Evolutionary conservation across 768 basidiomycete species (phyloP), one percentile per base, ranked within the genome.

Genomic region (Boletus subparvulus): DNA sequence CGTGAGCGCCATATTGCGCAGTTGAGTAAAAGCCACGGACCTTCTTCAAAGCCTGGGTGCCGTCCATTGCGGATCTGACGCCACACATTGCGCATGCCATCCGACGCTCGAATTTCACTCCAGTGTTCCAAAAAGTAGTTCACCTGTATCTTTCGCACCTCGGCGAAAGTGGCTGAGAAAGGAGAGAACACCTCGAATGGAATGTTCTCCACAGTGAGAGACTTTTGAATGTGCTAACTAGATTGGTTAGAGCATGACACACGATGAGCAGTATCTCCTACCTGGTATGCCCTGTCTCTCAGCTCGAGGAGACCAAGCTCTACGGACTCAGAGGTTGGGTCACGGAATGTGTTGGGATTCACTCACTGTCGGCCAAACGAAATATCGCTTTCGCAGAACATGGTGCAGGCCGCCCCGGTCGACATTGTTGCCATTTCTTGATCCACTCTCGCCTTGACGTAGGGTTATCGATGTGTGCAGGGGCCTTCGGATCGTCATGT

Each of bases 1-100:
- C 4, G n/a, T 76, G 52, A 58, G 47, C 8, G n/a, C 39, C 39
- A n/a, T 19, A 30, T 11, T 36, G 28, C 35, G 41, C 41, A 30
- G 10, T 2, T 14, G 39, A 52, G 21, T 32, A 35, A 59, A 32
- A 36, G 7, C 10, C 16, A 68, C 75, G 11, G 16, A 87, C 88
- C 87, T 80, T 92, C 90, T 73, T 93, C 92, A 65, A 93, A 94
- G 1, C 92, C 92, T 17, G 90, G 88, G 67, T 93, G 89, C 35
- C 89, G 79, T 43, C 92, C 92, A 47, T 83, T 78, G 53, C 93
- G 78, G 41, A 95, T 92, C 71, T 93, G 90, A 54, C 85, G 81
- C 89, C 91, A 94, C 6, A 94, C 87, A 60, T 80, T 81, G 52
- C 81, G 82, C 90, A 94, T 92, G 13, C 87, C 81, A 17, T 87